phyloP scores from a whole-genome alignment of 371 early-diverging fungal species.

The Conidiobolus incongruus region DNA sequence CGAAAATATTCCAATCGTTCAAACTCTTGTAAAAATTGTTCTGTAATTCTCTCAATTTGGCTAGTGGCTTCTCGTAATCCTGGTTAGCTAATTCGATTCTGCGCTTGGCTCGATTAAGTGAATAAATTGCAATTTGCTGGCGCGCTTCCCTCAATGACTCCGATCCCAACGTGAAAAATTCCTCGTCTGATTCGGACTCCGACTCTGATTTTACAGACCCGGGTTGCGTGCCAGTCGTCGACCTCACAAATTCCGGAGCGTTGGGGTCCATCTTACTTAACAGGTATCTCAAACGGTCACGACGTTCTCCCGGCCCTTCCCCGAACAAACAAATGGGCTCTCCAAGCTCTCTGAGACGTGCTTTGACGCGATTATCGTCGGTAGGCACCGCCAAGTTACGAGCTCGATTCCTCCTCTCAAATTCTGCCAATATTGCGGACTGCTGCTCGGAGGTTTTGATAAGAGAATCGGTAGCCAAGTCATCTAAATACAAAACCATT shows the following conservation, averaged over 20 bases:
- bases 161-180: conserved; percentile 72
- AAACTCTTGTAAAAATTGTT: conserved; percentile 51
- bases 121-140: conserved; percentile 45
- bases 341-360: conserved; percentile 42
- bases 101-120: conserved; percentile 26
- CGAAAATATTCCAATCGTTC: conserved; percentile 35
- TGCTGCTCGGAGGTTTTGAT: no score
- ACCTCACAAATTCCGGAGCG: no score
- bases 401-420: conserved; percentile 63
- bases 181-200: conserved; percentile 39
- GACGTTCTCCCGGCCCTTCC: conserved; percentile 84
- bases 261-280: conserved; percentile 32
- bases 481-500: no score
- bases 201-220: conserved; percentile 16
- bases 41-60: conserved; percentile 42
- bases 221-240: conserved; percentile 15
- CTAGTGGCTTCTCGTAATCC: conserved; percentile 43
- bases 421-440: conserved; percentile 53
- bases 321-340: conserved; percentile 83
- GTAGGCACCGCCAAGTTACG: conserved; percentile 75
- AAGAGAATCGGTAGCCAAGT: no score
- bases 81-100: conserved; percentile 8
- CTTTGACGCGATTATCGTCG: conserved; percentile 60
- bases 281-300: conserved; percentile 57
- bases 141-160: conserved; percentile 42